Evolutionary conservation across 768 basidiomycete genomes (phyloP).

Genomic region (Auriscalpium microsporum): DNA sequence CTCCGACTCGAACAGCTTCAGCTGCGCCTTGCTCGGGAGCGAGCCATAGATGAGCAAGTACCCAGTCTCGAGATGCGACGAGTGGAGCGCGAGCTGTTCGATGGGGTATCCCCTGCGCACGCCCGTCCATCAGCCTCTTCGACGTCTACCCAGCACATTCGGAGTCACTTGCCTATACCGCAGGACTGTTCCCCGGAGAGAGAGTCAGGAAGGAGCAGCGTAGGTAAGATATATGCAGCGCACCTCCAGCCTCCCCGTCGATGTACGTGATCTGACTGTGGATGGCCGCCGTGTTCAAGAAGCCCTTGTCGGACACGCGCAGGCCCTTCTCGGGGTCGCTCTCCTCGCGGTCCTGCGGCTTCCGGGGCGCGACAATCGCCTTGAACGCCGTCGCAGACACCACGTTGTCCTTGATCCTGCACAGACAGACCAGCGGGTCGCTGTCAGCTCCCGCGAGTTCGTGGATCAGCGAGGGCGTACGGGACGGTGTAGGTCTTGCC

Average conservation of each 20-base stretch:
- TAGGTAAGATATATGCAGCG: slow-evolving; percentile 11
- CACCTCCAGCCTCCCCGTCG: slow-evolving; percentile 79
- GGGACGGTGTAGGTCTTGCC: slow-evolving; percentile 68
- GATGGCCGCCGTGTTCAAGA: slow-evolving; percentile 76
- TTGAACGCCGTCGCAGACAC: slow-evolving; percentile 80
- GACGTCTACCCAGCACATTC: too few relatives aligned
- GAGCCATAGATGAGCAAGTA: slow-evolving; percentile 87
- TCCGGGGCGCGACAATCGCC: slow-evolving; percentile 49
- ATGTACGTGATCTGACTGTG: slow-evolving; percentile 82
- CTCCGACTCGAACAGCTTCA: slow-evolving; percentile 58
- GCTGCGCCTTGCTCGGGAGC: slow-evolving; percentile 58
- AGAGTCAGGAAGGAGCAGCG: neutral
- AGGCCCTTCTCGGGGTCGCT: slow-evolving; percentile 79
- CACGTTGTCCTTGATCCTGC: slow-evolving; percentile 72
- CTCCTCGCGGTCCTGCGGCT: slow-evolving; percentile 60
- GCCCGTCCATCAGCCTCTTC: neutral
- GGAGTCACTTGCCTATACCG: slow-evolving; percentile 57
- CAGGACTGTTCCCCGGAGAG: slow-evolving; percentile 33
- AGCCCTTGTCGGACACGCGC: slow-evolving; percentile 72
- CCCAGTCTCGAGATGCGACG: slow-evolving; percentile 73
- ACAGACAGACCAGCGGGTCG: neutral
- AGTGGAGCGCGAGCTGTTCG: slow-evolving; percentile 77
- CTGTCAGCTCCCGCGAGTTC: neutral
- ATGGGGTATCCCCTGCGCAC: slow-evolving; percentile 79
- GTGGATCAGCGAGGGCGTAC: slow-evolving; percentile 32